Base-by-base conservation (phyloP, 345 rosid species). In the Leavenworthia alabamica region DNA sequence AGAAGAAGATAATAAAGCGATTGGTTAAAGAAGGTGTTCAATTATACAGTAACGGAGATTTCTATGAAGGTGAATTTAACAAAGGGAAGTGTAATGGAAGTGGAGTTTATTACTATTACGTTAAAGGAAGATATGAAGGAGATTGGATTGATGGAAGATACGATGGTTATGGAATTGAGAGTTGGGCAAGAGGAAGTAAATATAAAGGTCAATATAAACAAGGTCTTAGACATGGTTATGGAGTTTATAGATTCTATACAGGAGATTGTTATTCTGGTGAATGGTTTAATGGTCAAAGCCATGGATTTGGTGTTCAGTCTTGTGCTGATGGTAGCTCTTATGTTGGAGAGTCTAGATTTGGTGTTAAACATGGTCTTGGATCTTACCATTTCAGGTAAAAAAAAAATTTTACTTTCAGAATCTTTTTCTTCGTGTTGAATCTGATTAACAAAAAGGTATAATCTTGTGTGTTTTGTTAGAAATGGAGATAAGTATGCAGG, bases 101-200 rank as follows among this genome's bases (percentile, higher is more conserved):
- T 37, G 98, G 98, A 17, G 98, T 89, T 9, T 92, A 92, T 56
- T 86, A 81, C 57, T 92, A 78, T 64, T 81, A 81, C 51, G 89
- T 72, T 14, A 89, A 81, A 50, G 98, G 96, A 15, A 75, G 95
- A 45, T 89, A 92, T 24, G 97, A 92, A 62, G 98, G 97, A 4
- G 93, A 89, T 51, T 92, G 97, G 98, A 51, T 92, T 3, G 95
- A 89, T 49, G 97, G 98, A 48, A 83, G 83, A 57, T 86, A 92
- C 45, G 93, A 92, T 61, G 98, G 98, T 15, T 75, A 68, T 35
- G 98, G 98, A 8, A 86, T 86, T 14, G 99, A 93, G 73, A 93
- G 89, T 51, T 93, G 99, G 99, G 90, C 89, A 3, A 79, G 94
- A 68, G 99, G 99, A 52, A 89, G 99, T 74, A 80, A 89, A 61